Evolutionary conservation across 192 early-diverging fungal species (phyloP), one percentile per base, ranked within the genome.

Genomic region (Gaertneriomyces semiglobifer): DNA sequence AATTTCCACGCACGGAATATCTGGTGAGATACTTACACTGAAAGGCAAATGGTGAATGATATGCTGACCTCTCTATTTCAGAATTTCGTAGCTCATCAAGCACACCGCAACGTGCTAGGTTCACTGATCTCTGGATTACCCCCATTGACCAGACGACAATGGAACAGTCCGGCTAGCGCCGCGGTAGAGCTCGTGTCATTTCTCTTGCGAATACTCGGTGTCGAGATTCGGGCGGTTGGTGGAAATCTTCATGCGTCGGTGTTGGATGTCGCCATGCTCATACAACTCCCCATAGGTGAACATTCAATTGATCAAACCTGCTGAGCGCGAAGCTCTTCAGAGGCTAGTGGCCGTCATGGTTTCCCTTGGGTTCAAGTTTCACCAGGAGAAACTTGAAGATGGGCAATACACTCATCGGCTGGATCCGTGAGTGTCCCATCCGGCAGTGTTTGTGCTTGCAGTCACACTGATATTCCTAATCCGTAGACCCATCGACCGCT

Each of bases 1-100:
- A 85, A 71, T 98, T 87, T 70, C 93, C 95, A 44, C 81, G 86
- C 47, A 72, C 79, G 19, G 91, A 93, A 47, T 90, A 86, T 78
- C 89, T 90, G 73, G 85, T 87, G 19, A 18, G 69, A 58, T 41
- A 11, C 10, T 60, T 63, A 12, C 12, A 33, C 25, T 33, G 25
- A 33, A 33, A 33, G 25, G 2, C 25, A 2, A 33, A 33, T 33
- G 25, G 0, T 33, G 25, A 25, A 62, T 11, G 45, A 45, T 62
- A 18, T 50, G 48, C 14, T 50, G 48, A 50, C 14, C 12, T 14
- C 18, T 14, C 50, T 54, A 14, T 71, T 69, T 71, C 44, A 75
- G 69, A 54, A 20, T 5, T 50, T 46, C 38, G 72, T 77, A 4
- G 42, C 60, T n/a, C 72, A 71, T 45, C 81, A 86, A 54, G 72